Base-by-base conservation (phyloP, 2,329 filamentous ascomycete genomes). In the Colletotrichum sp. region DNA sequence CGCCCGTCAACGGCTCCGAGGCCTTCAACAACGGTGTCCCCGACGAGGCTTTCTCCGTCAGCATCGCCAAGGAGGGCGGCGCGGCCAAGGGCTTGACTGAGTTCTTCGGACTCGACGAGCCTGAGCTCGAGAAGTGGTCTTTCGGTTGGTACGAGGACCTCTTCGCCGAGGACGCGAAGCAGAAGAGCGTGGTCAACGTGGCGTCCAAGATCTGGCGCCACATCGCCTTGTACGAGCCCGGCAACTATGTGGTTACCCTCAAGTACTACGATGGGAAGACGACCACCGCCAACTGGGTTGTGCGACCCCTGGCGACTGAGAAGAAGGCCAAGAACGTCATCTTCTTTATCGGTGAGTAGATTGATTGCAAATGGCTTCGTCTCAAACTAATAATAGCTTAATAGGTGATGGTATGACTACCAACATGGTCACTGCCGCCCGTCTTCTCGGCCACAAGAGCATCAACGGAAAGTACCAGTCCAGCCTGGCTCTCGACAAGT, bases 91-190 rank as follows among this genome's bases (percentile, higher is more conserved):
- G 89, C 72, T 91, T 92, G 55, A 87, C 92, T 18, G 86, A 92
- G 55, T 96, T 91, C 85, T 96, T 97, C 86, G 88, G 88, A n/a
- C 81, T 94, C 44, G 94, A 96, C 83, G 94, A 96, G 83, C 93
- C 95, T 24, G 85, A 91, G 82, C 86, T 97, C 18, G 95, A 98
- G 88, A 93, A 89, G 78, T 98, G 95, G 95, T 90, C 92, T 79
- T 97, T 97, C 82, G 89, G 89, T n/a, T 97, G 94, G 94, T 96
- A 91, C 81, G 95, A 96, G 87, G 94, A 98, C 80, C 90, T 95
- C 30, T 98, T 95, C 82, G 95, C 95, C 32, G 87, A 92, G 81
- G 95, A 96, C 80, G 92, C 92, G 5, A 86, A 91, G 24, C 92
- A 89, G 44, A 90, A 94, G 6, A 94, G 93, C 2, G 81, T 95